Conservation (phyloP, 805 yeast genomes). For the Yarrowia keelungensis region DNA sequence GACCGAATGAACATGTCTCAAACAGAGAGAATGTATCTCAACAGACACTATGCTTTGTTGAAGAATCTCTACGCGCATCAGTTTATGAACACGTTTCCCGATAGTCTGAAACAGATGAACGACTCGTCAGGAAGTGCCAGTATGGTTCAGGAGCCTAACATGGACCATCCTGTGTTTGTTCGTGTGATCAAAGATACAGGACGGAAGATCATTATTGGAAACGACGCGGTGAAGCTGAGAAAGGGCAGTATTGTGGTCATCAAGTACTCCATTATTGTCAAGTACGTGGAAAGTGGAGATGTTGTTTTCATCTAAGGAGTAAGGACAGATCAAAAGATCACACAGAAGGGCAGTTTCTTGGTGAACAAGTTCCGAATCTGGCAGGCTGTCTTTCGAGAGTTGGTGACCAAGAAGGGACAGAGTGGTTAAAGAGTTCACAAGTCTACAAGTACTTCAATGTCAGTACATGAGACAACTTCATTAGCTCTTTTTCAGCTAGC, state of each 20-base stretch:
- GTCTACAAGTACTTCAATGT: too few relatives aligned
- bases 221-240: conserved; percentile 60
- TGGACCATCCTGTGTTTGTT: conserved; percentile 79
- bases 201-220: conserved; percentile 55
- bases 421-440: too few relatives aligned
- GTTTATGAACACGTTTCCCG: conserved; percentile 73
- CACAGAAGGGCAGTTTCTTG: too few relatives aligned
- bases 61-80: conserved; percentile 69
- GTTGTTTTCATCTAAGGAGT: conserved; percentile 51
- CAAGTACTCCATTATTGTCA: conserved; percentile 63
- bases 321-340: too few relatives aligned
- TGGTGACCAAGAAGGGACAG: too few relatives aligned
- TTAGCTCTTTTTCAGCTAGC: too few relatives aligned
- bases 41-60: conserved; percentile 67
- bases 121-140: conserved; percentile 63
- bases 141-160: conserved; percentile 83
- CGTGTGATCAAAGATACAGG: conserved; percentile 55
- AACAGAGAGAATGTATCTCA: conserved; percentile 71
- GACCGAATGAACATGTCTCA: conserved; percentile 57
- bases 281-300: conserved; percentile 53
- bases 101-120: conserved; percentile 71
- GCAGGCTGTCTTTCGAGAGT: too few relatives aligned
- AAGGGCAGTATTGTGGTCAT: conserved; percentile 77
- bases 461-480: too few relatives aligned
- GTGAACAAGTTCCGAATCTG: too few relatives aligned